Conservation (phyloP, 768 basidiomycete species). For the Candolleomyces eurysporus region DNA sequence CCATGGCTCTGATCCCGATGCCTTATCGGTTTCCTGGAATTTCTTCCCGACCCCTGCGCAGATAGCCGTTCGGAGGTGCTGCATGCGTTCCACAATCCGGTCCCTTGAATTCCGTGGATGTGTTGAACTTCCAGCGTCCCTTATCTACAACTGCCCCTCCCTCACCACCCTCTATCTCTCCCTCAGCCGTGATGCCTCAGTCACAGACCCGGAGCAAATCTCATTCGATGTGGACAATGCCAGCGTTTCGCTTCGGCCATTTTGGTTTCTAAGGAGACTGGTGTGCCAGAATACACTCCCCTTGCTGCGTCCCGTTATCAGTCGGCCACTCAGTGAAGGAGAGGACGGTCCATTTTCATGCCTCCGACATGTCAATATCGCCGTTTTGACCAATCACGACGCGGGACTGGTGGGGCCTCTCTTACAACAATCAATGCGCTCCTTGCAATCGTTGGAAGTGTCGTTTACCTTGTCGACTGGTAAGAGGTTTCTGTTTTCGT, state of each 20-base stretch:
- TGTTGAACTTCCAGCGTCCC: neutral
- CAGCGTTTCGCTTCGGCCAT: neutral
- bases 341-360: neutral
- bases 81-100: neutral
- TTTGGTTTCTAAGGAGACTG: neutral
- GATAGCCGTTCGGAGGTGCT: neutral
- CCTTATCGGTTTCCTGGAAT: neutral
- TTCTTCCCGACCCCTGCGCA: neutral
- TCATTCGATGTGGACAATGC: neutral
- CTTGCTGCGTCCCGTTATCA: neutral
- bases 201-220: neutral
- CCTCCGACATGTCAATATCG: slow-evolving; percentile 2
- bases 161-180: slow-evolving; percentile 2
- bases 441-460: neutral
- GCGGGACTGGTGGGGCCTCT: neutral
- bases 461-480: neutral
- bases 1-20: neutral
- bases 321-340: neutral
- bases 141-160: slow-evolving; percentile 1
- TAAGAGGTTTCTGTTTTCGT: neutral
- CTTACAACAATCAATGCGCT: neutral
- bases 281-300: slow-evolving; percentile 1
- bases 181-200: neutral
- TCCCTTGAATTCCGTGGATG: slow-evolving; percentile 1
- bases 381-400: neutral